A percentile compares a stretch with the other conserved stretches of the same genome.
Conservation (phyloP, 371 early-diverging fungal genomes). For the Umbelopsis sp. region DNA sequence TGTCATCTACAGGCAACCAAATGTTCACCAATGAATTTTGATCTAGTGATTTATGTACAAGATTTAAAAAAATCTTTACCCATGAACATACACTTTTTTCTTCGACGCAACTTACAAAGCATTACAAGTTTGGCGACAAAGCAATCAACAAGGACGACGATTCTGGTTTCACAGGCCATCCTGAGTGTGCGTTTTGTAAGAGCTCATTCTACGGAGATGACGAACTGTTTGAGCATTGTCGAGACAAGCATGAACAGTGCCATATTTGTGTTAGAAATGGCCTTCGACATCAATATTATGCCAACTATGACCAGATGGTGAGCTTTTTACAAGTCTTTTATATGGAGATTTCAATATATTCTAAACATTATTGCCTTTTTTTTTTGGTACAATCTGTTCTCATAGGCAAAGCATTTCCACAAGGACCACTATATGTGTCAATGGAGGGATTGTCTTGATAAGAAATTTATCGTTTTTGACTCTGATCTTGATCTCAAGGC, state of each 20-base stretch:
- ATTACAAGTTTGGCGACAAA: conserved; percentile 70
- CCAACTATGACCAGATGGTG: conserved; percentile 81
- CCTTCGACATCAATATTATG: conserved; percentile 83
- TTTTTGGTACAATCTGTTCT: too few relatives aligned
- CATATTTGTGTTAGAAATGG: conserved; percentile 81
- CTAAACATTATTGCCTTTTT: not conserved
- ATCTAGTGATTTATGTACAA: conserved; percentile 81
- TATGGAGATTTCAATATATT: not conserved
- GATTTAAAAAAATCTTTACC: conserved; percentile 88
- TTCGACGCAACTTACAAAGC: conserved; percentile 65
- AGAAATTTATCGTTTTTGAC: conserved; percentile 96
- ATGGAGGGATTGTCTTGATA: conserved; percentile 84
- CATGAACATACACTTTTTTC: conserved; percentile 88
- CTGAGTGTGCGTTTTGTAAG: conserved; percentile 88
- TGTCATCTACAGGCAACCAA: not conserved
- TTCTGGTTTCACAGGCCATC: conserved; percentile 92
- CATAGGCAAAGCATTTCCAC: conserved; percentile 82
- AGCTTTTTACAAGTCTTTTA: conserved; percentile 20
- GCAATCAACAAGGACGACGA: conserved; percentile 60
- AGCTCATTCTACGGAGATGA: conserved; percentile 85
- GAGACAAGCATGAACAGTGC: conserved; percentile 94
- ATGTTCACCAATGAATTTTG: not conserved
- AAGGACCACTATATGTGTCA: conserved; percentile 83
- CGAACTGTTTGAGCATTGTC: conserved; percentile 91
- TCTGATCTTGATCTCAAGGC: conserved; percentile 89